Evolutionary conservation across 2,329 filamentous ascomycete genomes (phyloP), one percentile per base, ranked within the genome.

Genomic region (Ophiosphaerella korrae): DNA sequence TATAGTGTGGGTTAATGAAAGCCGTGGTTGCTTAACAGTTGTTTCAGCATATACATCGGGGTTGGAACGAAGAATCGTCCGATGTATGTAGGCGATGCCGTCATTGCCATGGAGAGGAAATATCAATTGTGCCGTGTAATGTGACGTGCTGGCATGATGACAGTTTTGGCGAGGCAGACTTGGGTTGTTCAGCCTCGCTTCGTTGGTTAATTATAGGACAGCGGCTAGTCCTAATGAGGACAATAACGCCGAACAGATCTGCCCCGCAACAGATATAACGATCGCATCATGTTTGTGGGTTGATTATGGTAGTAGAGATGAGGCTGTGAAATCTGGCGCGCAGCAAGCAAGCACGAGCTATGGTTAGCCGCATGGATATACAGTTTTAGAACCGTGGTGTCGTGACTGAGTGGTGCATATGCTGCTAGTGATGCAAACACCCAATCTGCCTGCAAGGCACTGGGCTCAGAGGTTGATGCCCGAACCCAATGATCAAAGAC

Each of bases 91-190:
- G 26, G 37, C 38, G 37, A 45, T 53, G 45, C 41, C 50, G 50
- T 58, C 55, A 57, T 53, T 24, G 26, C 8, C 7, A 29, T 29
- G 26, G 26, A 29, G 26, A 29, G 26, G 26, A 29, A 6, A 29
- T 11, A 6, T 29, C 11, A 29, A 29, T 11, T 29, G 26, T 29
- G 26, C 26, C 26, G 26, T 29, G 26, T 29, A 29, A 11, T 29
- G 26, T 29, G 26, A 23, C 13, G 35, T 31, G 35, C 29, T 50
- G 36, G 34, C 29, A 50, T 40, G 34, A 38, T 48, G 51, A 53
- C 42, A 41, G 49, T 53, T 58, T 53, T 58, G 45, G 55, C 57
- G 55, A 60, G 57, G 57, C 57, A 60, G 57, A 60, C 35, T 57
- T 13, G 45, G 39, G 33, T 16, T 31, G 42, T 53, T 52, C 50